Evolutionary conservation across 768 basidiomycete species (phyloP), one percentile per base, ranked within the genome.

Genomic region (Pseudohyphozyma bogoriensis): DNA sequence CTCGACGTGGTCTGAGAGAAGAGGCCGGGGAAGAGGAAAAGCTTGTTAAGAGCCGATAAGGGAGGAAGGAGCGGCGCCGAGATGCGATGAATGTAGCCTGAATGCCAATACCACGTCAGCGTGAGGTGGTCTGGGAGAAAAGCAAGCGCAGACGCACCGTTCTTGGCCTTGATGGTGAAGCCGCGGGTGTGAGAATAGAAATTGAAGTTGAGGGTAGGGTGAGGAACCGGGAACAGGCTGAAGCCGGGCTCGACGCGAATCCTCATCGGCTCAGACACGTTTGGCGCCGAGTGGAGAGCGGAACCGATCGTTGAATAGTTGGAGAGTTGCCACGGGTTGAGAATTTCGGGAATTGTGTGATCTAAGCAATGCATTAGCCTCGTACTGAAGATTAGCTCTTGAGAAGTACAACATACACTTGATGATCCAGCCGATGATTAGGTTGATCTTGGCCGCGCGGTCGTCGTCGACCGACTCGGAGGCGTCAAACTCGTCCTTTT

Each of bases 1-100:
- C 71, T 71, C 4, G 72, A 73, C 37, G 76, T 77, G 18, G 75
- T 58, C 31, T 72, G 74, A 20, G 72, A 71, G 70, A 75, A 76
- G 44, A 61, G 57, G 15, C 70, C 59, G 16, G 75, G 75, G 69
- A 75, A 73, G 29, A 73, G 55, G 72, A 75, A 75, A 35, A 71
- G 63, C 33, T 66, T 62, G 39, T 74, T 72, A 50, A 77, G 65
- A 35, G 75, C 67, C 0, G 70, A 67, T 26, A 71, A 69, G 18
- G 76, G 75, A 13, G 75, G 75, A 42, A 75, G 53, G 22, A 76
- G 70, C 0, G 75, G 68, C 1, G 47, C 67, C 24, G 56, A 58
- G 71, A 76, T 42, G 31, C 72, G 68, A 67, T 73, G 72, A 39
- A 75, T 63, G 65, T 69, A 64, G n/a, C 8, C 2, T 7, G 45